phyloP scores from a whole-genome alignment of 306 rosid genomes.

The Trichosanthes truncata region DNA sequence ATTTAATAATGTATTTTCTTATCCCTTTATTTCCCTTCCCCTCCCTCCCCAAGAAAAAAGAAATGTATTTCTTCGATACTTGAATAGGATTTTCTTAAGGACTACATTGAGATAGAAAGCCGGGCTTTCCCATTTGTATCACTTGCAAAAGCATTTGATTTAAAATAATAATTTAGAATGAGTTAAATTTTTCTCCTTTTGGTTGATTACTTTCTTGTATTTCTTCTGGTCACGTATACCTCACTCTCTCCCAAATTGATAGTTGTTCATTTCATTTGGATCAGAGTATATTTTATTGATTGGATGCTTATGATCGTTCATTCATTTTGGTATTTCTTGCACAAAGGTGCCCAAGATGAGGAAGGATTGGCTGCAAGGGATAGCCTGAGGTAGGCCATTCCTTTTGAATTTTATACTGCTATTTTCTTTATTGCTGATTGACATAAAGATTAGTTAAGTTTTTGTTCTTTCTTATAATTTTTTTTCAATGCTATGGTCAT shows the following conservation, averaged over 20 bases:
- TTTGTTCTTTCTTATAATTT: not conserved
- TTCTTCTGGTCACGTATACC: not conserved
- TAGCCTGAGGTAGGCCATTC: conserved; percentile 42
- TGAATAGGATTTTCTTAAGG: not conserved
- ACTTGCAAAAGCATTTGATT: not conserved
- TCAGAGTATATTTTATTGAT: not conserved
- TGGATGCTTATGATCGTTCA: not conserved
- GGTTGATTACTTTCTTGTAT: not conserved
- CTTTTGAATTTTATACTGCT: not conserved
- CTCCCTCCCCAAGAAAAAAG: not conserved
- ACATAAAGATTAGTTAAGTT: not conserved
- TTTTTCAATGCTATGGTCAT: not conserved
- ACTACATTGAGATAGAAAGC: not conserved
- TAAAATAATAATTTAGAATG: not conserved
- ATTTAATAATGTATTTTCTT: not conserved
- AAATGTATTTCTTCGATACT: not conserved
- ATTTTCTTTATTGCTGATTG: not conserved
- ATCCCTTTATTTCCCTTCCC: not conserved
- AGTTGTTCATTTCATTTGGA: not conserved
- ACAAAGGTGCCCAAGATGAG: conserved; percentile 39
- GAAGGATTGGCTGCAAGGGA: conserved; percentile 30
- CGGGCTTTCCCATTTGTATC: not conserved
- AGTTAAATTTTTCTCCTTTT: not conserved
- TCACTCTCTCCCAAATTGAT: not conserved
- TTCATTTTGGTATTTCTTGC: conserved; percentile 8